Percentiles rank a stretch among this genome's conserved stretches.
Conservation (phyloP, 495 filamentous ascomycete species). For the Lasiosphaeria hispida region DNA sequence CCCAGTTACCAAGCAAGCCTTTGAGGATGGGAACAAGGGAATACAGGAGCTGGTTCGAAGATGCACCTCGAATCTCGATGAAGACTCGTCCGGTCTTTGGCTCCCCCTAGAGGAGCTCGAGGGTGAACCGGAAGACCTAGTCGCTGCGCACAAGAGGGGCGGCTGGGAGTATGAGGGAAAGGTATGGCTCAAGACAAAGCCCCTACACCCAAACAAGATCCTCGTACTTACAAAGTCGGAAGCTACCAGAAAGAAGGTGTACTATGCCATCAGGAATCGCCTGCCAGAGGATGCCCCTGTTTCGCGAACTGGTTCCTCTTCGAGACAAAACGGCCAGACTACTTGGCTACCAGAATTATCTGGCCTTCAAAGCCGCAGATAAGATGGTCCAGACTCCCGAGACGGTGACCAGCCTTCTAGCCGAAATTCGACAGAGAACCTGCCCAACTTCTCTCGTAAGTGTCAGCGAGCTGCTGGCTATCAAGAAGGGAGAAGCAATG, state of each 20-base stretch:
- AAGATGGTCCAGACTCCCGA: constrained; percentile 78
- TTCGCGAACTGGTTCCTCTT: constrained; percentile 66
- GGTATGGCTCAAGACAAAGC: constrained; percentile 6
- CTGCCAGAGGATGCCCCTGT: constrained; percentile 69
- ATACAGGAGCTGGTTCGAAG: constrained; percentile 4
- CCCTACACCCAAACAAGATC: not conserved
- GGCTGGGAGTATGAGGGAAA: constrained; percentile 2
- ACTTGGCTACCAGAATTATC: constrained; percentile 73
- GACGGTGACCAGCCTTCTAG: constrained; percentile 67
- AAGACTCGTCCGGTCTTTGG: constrained; percentile 8
- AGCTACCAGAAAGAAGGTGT: constrained; percentile 56
- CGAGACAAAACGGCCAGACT: constrained; percentile 74
- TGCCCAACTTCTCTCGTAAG: constrained; percentile 34
- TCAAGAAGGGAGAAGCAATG: constrained; percentile 64
- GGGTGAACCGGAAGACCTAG: not conserved
- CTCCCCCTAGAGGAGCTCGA: constrained; percentile 5
- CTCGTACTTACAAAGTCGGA: constrained; percentile 43
- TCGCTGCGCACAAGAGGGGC: not conserved
- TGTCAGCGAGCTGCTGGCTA: constrained; percentile 52
- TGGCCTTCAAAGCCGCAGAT: constrained; percentile 69
- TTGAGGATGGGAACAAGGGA: constrained; percentile 5
- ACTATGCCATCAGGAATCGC: constrained; percentile 71
- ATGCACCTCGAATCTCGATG: constrained; percentile 5
- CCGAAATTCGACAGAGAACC: constrained; percentile 53
- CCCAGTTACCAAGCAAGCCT: not conserved